Conservation (phyloP, 139 green algal species). For the Coccomyxa sp. region DNA sequence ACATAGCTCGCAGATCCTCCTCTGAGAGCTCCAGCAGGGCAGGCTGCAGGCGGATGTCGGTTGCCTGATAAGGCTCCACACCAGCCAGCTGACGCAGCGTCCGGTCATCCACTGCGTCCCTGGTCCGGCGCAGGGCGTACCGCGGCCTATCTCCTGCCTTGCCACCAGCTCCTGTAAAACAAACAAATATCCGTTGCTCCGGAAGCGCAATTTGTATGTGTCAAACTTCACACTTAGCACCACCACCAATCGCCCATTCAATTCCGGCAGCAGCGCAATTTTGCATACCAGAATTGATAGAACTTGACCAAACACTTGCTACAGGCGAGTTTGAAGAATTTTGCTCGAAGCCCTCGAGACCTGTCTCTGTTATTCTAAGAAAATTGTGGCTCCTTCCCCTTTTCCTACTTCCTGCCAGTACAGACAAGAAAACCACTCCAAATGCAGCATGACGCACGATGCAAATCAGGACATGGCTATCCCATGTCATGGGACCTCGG, state of each 20-base stretch:
- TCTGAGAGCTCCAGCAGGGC: not conserved
- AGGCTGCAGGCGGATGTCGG: not conserved
- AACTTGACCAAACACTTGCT: no score
- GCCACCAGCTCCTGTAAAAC: not conserved
- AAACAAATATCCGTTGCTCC: not conserved
- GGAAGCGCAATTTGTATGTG: not conserved
- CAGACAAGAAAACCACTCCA: no score
- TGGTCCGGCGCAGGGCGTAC: not conserved
- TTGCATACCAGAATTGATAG: no score
- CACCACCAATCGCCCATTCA: not conserved
- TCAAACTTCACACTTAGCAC: not conserved
- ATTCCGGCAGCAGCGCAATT: not conserved
- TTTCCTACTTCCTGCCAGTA: no score
- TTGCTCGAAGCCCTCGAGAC: no score
- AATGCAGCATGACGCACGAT: no score
- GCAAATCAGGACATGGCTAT: no score
- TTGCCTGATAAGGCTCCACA: slow-evolving; percentile 1
- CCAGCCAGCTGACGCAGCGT: not conserved
- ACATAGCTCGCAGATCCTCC: not conserved
- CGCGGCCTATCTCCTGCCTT: not conserved
- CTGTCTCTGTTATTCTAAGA: no score
- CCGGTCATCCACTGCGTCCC: not conserved
- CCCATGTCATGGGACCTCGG: no score
- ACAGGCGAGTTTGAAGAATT: no score
- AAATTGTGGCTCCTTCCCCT: no score